Conservation (phyloP, 257 asterid species). For the Capsicum rhomboideum region DNA sequence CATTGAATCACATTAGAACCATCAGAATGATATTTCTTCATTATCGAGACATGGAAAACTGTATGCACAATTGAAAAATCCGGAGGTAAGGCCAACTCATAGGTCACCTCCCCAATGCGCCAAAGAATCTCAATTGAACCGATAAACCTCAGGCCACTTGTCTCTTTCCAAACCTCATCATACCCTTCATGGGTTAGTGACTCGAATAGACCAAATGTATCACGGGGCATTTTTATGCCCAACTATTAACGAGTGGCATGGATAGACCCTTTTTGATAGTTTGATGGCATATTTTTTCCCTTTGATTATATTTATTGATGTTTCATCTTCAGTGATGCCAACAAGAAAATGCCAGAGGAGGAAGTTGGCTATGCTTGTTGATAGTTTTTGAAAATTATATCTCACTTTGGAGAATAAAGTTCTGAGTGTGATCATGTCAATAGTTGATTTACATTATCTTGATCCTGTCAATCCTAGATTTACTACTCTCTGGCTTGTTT, state of each 20-base stretch:
- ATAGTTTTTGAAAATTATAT: background rate
- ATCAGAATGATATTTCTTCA: too few species aligned
- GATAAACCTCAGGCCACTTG: too few species aligned
- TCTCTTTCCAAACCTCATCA: too few species aligned
- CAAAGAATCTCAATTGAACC: too few species aligned
- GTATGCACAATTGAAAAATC: too few species aligned
- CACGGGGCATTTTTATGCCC: background rate
- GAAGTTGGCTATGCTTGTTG: background rate
- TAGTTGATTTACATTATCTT: background rate
- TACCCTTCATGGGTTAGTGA: background rate
- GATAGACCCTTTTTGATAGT: background rate
- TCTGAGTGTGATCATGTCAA: background rate
- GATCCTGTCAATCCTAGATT: background rate
- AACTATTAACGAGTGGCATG: background rate
- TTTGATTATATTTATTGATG: background rate
- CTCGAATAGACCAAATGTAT: background rate
- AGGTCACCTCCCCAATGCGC: too few species aligned
- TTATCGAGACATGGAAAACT: too few species aligned
- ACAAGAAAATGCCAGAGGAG: background rate
- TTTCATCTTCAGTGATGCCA: background rate
- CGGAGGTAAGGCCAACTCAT: too few species aligned
- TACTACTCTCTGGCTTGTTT: conserved; percentile 6
- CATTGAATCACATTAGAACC: too few species aligned
- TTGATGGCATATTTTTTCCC: background rate
- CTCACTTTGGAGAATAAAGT: background rate